Base-by-base conservation (phyloP, 1,284 basidiomycete genomes). In the Cutaneotrichosporon daszewskae region DNA sequence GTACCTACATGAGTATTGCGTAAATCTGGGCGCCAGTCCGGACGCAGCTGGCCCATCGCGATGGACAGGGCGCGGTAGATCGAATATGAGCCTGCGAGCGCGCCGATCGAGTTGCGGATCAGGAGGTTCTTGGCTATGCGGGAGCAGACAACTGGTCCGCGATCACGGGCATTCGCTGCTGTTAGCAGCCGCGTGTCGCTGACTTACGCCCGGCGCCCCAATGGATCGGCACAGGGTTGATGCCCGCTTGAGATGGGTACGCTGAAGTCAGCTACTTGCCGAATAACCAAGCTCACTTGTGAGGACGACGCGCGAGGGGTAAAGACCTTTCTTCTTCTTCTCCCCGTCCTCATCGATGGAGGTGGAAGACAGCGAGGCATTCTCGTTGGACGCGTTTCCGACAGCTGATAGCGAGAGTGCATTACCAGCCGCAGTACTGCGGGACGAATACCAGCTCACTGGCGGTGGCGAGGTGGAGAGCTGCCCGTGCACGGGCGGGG, bases 61-160 rank as follows among this genome's bases (percentile, higher is more conserved):
- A 92, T 87, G 10, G 86, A 82, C 11, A 97, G 78, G 0, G 92
- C 88, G 33, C 89, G 83, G 71, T 96, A 97, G 71, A 96, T 89
- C 10, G 86, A 90, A 72, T 97, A 97, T 2, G 84, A 87, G 11
- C 91, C 92, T 0, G 83, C 84, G 65, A 96, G 91, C 0, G 94
- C 91, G 12, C 92, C 92, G 63, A 97, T 80, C 11, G 92, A 86
- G 69, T 96, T 97, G 44, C 92, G 83, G 47, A 83, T 78, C 69
- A 91, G 91, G 72, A 96, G 85, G 38, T 83, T 84, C 23, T 79
- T 78, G 0, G 84, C 80, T 32, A 92, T 83, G 24, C 94, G 83
- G 1, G 87, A 90, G 58, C 87, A 90, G 44, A 97, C 81, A 52
- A 97, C 78, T 5, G 92, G 89, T 1, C 94, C 92, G 19, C 92